A percentile compares a stretch with the other conserved stretches of the same genome.
phyloP scores from a whole-genome alignment of 176 grass and related monocot species.

The Chrysopogon serrulatus region DNA sequence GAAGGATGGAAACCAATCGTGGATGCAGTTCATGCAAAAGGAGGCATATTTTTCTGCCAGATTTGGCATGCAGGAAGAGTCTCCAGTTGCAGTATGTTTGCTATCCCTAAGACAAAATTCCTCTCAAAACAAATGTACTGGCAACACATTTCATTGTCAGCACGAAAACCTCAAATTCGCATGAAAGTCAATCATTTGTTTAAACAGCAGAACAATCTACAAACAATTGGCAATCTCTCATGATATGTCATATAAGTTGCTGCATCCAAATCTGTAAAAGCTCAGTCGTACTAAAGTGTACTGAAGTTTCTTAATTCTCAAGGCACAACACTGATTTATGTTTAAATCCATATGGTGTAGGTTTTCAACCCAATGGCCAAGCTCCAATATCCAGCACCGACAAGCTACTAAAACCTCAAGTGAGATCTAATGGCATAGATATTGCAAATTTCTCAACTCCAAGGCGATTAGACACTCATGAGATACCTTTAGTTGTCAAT shows the following conservation, averaged over 20 bases:
- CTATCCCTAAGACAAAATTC: not conserved
- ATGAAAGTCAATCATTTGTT: not conserved
- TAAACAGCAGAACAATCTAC: not conserved
- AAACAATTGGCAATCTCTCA: not conserved
- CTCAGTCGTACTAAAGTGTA: not conserved
- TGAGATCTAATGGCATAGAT: constrained; percentile 24
- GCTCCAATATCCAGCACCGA: constrained; percentile 65
- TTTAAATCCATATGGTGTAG: constrained; percentile 16
- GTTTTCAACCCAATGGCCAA: constrained; percentile 48
- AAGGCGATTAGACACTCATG: constrained; percentile 33
- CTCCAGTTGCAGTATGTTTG: constrained; percentile 42
- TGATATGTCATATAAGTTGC: not conserved
- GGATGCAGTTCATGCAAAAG: constrained; percentile 47
- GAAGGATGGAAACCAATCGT: constrained; percentile 73
- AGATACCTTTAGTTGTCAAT: constrained; percentile 52
- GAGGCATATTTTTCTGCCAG: constrained; percentile 65
- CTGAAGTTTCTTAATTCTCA: not conserved
- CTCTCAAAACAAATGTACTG: not conserved
- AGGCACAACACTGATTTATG: not conserved
- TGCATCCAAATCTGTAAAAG: not conserved
- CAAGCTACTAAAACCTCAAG: constrained; percentile 29
- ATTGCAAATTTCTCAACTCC: constrained; percentile 23
- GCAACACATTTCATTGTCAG: not conserved
- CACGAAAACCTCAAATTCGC: not conserved
- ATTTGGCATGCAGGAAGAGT: constrained; percentile 62